phyloP scores from a whole-genome alignment of 371 early-diverging fungal genomes.

The Actinomortierella wolfii region DNA sequence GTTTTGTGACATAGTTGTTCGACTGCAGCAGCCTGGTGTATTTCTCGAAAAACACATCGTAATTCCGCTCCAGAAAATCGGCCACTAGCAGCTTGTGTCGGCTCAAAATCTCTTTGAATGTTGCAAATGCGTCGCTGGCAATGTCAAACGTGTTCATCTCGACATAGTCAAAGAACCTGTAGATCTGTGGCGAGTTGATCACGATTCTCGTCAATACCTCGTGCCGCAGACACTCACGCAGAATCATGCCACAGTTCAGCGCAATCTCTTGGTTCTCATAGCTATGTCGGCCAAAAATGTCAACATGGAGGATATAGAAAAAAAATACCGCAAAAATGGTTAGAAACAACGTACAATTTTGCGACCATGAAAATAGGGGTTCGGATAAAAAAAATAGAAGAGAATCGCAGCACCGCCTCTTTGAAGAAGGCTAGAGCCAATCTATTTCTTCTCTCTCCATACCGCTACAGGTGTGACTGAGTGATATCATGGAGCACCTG shows the following conservation, averaged over 20 bases:
- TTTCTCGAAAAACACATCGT: conserved; percentile 91
- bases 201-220: conserved; percentile 88
- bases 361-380: too few species aligned
- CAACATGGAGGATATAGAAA: too few species aligned
- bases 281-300: conserved; percentile 45
- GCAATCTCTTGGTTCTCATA: conserved; percentile 96
- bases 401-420: too few species aligned
- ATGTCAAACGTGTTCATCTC: conserved; percentile 97
- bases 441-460: too few species aligned
- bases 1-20: conserved; percentile 95
- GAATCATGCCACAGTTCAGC: conserved; percentile 95
- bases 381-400: too few species aligned
- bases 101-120: conserved; percentile 96
- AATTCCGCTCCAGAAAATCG: conserved; percentile 85
- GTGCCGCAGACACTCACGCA: conserved; percentile 95
- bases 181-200: conserved; percentile 84
- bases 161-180: conserved; percentile 92
- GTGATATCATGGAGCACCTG: too few species aligned
- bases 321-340: not conserved
- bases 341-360: too few species aligned
- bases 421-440: too few species aligned
- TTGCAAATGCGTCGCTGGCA: conserved; percentile 97
- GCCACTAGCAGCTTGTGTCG: conserved; percentile 92
- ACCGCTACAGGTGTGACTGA: too few species aligned
- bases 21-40: conserved; percentile 88